These are phyloP conservation scores for Gymnopus androsaceus DNA, from an alignment of 1,284 basidiomycete genomes.

Conservation along the genomic window DNA sequence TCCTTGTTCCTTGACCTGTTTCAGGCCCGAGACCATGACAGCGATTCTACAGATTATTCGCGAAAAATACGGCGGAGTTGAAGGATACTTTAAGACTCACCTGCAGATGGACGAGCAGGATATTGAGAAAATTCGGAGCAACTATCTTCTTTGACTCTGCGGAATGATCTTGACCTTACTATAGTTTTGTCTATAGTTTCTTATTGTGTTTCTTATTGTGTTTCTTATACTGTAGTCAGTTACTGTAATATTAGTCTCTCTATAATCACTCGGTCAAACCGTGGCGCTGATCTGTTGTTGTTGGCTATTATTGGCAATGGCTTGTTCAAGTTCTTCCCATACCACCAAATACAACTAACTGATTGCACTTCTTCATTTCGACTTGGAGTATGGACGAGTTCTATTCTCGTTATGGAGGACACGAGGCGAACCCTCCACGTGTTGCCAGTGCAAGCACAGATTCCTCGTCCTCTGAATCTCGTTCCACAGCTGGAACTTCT, in stretches of 20 bases:
- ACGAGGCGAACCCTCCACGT: conserved; percentile 2
- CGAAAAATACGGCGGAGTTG: conserved; percentile 37
- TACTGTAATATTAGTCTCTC: no score
- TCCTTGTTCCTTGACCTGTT: background rate
- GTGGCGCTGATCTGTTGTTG: no score
- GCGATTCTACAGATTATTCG: conserved; percentile 36
- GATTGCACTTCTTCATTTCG: background rate
- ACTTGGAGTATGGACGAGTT: background rate
- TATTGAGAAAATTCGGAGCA: conserved; percentile 31
- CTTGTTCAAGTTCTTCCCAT: background rate
- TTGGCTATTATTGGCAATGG: no score
- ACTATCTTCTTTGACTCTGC: conserved; percentile 17
- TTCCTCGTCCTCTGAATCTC: background rate
- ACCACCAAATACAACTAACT: background rate
- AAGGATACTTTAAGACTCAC: conserved; percentile 33
- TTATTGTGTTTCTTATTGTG: no score
- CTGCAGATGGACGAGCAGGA: conserved; percentile 36
- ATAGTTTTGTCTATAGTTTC: background rate
- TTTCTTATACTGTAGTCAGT: no score
- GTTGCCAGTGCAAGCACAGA: background rate
- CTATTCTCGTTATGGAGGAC: background rate
- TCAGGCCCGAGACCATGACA: conserved; percentile 40
- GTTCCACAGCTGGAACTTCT: background rate
- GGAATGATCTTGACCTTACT: background rate
- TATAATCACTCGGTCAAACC: no score